Conservation (phyloP, 371 early-diverging fungal genomes). For the Funneliformis caledonium region DNA sequence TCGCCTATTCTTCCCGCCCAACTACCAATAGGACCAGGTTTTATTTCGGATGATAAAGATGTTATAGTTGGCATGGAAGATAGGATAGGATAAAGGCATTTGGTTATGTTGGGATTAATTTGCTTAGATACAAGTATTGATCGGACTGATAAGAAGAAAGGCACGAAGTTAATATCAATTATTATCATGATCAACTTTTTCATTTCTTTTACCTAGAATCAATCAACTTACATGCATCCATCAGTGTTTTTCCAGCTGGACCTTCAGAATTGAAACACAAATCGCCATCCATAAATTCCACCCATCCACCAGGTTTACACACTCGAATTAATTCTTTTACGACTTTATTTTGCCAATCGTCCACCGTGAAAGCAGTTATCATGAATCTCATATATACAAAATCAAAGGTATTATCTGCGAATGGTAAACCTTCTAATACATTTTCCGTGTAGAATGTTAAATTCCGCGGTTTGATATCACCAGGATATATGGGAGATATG, state of each 20-base stretch:
- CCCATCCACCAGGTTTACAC: constrained; percentile 53
- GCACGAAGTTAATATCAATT: not conserved
- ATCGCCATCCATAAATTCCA: constrained; percentile 47
- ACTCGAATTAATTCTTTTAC: constrained; percentile 52
- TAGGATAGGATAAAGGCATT: not conserved
- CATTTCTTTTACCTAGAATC: too few relatives aligned
- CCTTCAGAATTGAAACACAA: constrained; percentile 11
- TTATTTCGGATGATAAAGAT: not conserved
- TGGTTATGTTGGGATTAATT: constrained; percentile 25
- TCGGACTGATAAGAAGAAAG: not conserved
- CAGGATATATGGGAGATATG: constrained; percentile 24
- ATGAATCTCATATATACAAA: constrained; percentile 47
- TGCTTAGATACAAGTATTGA: not conserved
- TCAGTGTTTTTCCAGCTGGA: not conserved
- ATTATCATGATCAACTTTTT: not conserved
- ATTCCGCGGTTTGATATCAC: constrained; percentile 14
- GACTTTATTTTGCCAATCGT: constrained; percentile 46
- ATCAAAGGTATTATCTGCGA: constrained; percentile 48
- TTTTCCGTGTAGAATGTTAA: not conserved
- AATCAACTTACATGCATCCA: constrained; percentile 8
- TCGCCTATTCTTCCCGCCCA: constrained; percentile 26
- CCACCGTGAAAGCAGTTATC: constrained; percentile 43
- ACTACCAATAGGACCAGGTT: not conserved
- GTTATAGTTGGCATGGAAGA: not conserved
- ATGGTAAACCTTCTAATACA: constrained; percentile 45